Conservation (phyloP, 1,139 yeast species). For the Debaryomyces singareniensis region DNA sequence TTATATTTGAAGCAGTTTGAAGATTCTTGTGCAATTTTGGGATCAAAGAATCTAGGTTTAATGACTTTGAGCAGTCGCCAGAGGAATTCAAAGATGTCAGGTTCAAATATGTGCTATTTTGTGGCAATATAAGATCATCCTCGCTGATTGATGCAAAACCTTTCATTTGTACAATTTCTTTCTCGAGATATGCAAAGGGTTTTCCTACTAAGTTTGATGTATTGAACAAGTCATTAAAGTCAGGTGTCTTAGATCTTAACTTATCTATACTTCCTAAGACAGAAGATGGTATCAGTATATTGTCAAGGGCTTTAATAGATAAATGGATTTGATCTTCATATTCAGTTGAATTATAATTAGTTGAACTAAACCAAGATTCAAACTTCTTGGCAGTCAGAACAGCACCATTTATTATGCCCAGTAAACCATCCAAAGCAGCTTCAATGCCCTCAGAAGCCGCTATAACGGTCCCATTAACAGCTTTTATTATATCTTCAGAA, state of each 20-base stretch:
- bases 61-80: constrained; percentile 5
- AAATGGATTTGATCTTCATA: constrained; percentile 44
- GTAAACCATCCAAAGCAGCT: constrained; percentile 50
- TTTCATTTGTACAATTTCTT: constrained; percentile 9
- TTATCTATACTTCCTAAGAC: constrained; percentile 47
- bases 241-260: constrained; percentile 46
- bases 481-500: constrained; percentile 52
- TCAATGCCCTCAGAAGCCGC: constrained; percentile 54
- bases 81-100: not conserved
- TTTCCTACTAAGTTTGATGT: constrained; percentile 18
- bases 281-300: constrained; percentile 57
- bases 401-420: constrained; percentile 44
- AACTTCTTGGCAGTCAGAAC: constrained; percentile 40
- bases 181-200: constrained; percentile 14
- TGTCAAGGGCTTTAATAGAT: constrained; percentile 49
- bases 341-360: constrained; percentile 20
- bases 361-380: constrained; percentile 47
- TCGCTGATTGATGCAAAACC: not conserved
- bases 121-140: too few species aligned
- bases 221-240: constrained; percentile 44
- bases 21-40: constrained; percentile 19
- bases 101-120: too few species aligned
- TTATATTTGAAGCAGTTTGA: constrained; percentile 23
- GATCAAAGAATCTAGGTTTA: constrained; percentile 3
- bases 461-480: constrained; percentile 56